Evolutionary conservation across 2,329 filamentous ascomycete genomes (phyloP).

Genomic region (Arachnopeziza araneosa): DNA sequence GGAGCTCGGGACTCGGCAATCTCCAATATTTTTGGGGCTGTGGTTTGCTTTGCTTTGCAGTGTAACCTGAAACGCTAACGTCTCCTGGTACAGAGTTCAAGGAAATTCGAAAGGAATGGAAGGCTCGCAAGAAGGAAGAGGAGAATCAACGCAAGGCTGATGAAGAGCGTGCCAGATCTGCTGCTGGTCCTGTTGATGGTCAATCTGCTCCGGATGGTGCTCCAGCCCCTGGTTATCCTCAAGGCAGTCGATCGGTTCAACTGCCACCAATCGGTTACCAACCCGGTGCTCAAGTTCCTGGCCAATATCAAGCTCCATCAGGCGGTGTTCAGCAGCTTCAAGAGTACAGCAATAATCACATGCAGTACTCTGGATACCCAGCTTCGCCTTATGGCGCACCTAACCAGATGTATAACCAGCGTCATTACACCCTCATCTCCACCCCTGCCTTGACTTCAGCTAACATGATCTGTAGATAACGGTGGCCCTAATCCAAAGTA

Average conservation of each 20-base stretch:
- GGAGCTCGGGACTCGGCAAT: slow-evolving; percentile 22
- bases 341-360: slow-evolving; percentile 40
- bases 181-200: slow-evolving; percentile 45
- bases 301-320: slow-evolving; percentile 59
- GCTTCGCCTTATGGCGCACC: slow-evolving; percentile 49
- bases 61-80: slow-evolving; percentile 26
- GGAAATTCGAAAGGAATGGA: slow-evolving; percentile 98
- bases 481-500: slow-evolving; percentile 1
- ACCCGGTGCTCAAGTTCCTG: slow-evolving; percentile 47
- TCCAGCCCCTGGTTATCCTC: slow-evolving; percentile 44
- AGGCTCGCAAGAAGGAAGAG: slow-evolving; percentile 98
- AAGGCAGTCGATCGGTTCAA: slow-evolving; percentile 54
- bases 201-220: slow-evolving; percentile 47
- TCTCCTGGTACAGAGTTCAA: slow-evolving; percentile 73
- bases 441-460: slow-evolving; percentile 10
- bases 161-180: slow-evolving; percentile 73
- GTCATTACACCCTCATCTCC: slow-evolving; percentile 35
- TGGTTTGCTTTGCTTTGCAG: slow-evolving; percentile 3
- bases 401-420: slow-evolving; percentile 55
- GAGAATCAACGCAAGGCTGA: slow-evolving; percentile 84
- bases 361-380: slow-evolving; percentile 48
- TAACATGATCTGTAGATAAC: slow-evolving; percentile 28
- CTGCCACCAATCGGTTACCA: slow-evolving; percentile 73
- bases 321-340: slow-evolving; percentile 49
- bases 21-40: not conserved